Evolutionary conservation across 1,139 yeast genomes (phyloP), one percentile per base, ranked within the genome.

Genomic region (Scheffersomyces segobiensis): DNA sequence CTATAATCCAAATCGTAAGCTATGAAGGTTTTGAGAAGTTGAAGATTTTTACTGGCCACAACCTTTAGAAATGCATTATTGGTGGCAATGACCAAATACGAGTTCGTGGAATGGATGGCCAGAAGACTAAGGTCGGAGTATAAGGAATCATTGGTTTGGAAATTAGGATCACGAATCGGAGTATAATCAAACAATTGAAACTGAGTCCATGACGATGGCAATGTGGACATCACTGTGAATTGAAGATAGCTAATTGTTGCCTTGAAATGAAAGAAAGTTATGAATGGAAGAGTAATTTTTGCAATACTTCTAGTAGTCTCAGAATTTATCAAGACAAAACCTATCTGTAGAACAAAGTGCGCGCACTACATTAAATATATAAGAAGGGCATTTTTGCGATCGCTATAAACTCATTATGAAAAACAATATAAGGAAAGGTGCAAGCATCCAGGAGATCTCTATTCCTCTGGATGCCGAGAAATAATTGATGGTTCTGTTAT

Each of bases 161-260:
- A 81, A 60, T 83, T 78, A 7, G 98, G 98, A 70, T 95, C 98
- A 63, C 87, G 79, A 48, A 95, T 88, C 5, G 98, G 98, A 0
- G 87, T 82, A 53, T 86, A 82, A 59, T 93, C 97, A 72, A 91
- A 93, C 73, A 95, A 88, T 64, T 91, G 93, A 74, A 95, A 91
- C 67, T 91, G 97, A 61, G 96, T 82, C 97, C 97, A 93, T 39
- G 87, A 76, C 18, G 81, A 67, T 39, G 81, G 69, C 21, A 83
- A 76, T 80, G 65, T 17, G 8, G 50, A 48, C 50, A 48, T 48
- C 17, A 8, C 59, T 3, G 42, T 10, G 17, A 2, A 14, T 32
- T 12, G 17, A 3, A 12, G 42, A 32, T 4, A 5, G 42, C 42
- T 32, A 32, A 8, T 32, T 32, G 14, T 32, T 14, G 17, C 42